Percentiles rank a stretch among this genome's conserved stretches.
These are phyloP conservation scores for Leccinum broughii DNA, from an alignment of 768 basidiomycete species.

Conservation along the genomic window DNA sequence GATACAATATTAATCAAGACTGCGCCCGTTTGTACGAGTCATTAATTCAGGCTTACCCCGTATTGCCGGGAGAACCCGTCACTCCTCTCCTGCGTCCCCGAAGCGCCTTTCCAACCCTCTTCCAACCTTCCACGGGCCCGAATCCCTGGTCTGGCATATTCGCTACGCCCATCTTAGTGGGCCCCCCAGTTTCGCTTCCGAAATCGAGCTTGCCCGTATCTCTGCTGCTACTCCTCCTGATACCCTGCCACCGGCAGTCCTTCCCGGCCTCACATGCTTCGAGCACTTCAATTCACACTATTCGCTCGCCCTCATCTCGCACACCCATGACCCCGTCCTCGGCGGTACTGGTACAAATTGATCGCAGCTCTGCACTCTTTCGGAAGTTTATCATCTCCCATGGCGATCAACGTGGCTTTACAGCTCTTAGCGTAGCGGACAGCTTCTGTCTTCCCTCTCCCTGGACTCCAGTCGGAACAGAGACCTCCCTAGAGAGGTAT, in stretches of 20 bases:
- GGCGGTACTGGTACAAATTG: constrained; percentile 16
- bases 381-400: constrained; percentile 24
- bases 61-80: too few species aligned
- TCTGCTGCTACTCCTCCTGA: neutral
- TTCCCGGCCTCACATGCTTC: neutral
- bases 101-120: neutral
- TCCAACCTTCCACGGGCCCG: constrained; percentile 1
- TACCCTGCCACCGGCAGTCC: constrained; percentile 6
- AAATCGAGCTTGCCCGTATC: neutral
- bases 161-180: constrained; percentile 1
- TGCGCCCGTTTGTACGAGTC: too few species aligned
- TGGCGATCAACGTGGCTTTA: constrained; percentile 10
- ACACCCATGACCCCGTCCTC: constrained; percentile 16
- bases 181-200: constrained; percentile 1
- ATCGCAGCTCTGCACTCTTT: constrained; percentile 20
- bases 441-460: constrained; percentile 26
- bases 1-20: too few species aligned
- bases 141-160: constrained; percentile 18
- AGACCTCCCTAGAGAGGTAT: constrained; percentile 13
- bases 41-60: too few species aligned
- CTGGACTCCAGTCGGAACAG: constrained; percentile 28
- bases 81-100: neutral
- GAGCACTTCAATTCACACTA: constrained; percentile 5
- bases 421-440: constrained; percentile 2
- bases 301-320: constrained; percentile 1